Evolutionary conservation across 2,329 filamentous ascomycete genomes (phyloP), one percentile per base, ranked within the genome.

Genomic region (Epichloe baconii): DNA sequence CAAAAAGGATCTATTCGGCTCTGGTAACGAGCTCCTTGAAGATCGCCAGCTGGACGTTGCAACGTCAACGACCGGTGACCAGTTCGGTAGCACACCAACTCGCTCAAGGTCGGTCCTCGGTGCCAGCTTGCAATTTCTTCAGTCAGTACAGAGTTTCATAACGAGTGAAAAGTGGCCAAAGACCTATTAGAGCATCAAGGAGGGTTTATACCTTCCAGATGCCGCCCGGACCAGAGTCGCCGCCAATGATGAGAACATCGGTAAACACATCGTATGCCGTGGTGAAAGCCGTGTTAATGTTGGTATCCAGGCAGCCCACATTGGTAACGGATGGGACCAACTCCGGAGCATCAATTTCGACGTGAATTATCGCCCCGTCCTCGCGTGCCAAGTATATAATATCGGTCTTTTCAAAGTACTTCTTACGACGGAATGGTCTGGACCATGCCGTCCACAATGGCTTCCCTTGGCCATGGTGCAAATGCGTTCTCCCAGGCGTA

Each of bases 391-490:
- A 71, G 61, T 93, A 95, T 47, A 97, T 81, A 53, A 84, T 81
- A 61, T 97, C 93, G 37, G 82, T 80, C 17, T 71, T 75, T 50
- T 77, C 70, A 49, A 78, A 77, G 57, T 83, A 85, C 12, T 71
- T 68, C 53, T 76, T 76, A 23, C 81, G 76, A 7, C 91, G 82
- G 53, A 80, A 77, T 2, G 89, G 86, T 53, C 87, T 79, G 31
- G 88, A 81, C 90, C 91, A 98, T 23, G 85, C 80, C 3, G 85
- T 85, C 86, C 89, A 96, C 3, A 87, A 66, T 1, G 85, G 85
- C 40, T 54, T 62, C 37, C 61, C 67, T 36, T 54, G 64, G 26
- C 73, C 79, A 54, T 74, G 71, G 56, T 74, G 70, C 36, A 75
- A 70, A 36, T 64, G 56, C 0, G 74, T 77, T 8, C 66, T 63